Conservation (phyloP, 768 basidiomycete genomes). For the Nidularia pulvinata region DNA sequence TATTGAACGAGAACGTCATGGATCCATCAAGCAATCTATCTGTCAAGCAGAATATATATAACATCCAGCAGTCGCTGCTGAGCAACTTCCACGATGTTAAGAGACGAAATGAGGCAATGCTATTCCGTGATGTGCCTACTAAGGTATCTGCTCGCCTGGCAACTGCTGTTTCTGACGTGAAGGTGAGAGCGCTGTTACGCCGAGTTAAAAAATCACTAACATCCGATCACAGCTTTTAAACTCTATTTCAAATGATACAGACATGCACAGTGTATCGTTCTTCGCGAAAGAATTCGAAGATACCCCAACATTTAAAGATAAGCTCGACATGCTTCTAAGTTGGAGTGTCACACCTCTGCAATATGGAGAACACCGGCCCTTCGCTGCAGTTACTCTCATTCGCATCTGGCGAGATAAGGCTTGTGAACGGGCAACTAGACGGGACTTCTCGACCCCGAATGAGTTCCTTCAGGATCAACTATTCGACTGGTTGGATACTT, state of each 20-base stretch:
- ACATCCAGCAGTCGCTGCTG: conserved; percentile 46
- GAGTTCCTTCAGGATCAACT: conserved; percentile 73
- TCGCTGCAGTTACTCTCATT: conserved; percentile 72
- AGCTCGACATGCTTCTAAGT: conserved; percentile 73
- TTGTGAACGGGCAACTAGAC: conserved; percentile 60
- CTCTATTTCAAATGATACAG: conserved; percentile 67
- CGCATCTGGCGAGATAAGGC: conserved; percentile 60
- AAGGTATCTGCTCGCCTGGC: conserved; percentile 60
- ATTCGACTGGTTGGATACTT: conserved; percentile 81
- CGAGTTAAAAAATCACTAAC: conserved; percentile 3
- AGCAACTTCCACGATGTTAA: conserved; percentile 71
- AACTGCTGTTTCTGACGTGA: conserved; percentile 56
- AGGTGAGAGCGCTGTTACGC: conserved; percentile 24
- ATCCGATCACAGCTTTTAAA: conserved; percentile 59
- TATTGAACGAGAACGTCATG: conserved; percentile 41
- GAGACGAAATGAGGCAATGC: conserved; percentile 78
- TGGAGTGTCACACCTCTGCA: conserved; percentile 84
- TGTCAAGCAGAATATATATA: conserved; percentile 36
- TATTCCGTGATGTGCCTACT: conserved; percentile 67
- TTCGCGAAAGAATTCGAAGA: conserved; percentile 48
- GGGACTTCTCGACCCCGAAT: conserved; percentile 58
- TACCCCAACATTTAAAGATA: conserved; percentile 51
- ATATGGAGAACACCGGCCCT: conserved; percentile 81
- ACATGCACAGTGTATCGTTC: conserved; percentile 56
- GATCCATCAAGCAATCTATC: conserved; percentile 24